Percentiles rank a stretch among this genome's conserved stretches.
phyloP scores from a whole-genome alignment of 2,329 filamentous ascomycete species.

The Aspergillus caelatus region DNA sequence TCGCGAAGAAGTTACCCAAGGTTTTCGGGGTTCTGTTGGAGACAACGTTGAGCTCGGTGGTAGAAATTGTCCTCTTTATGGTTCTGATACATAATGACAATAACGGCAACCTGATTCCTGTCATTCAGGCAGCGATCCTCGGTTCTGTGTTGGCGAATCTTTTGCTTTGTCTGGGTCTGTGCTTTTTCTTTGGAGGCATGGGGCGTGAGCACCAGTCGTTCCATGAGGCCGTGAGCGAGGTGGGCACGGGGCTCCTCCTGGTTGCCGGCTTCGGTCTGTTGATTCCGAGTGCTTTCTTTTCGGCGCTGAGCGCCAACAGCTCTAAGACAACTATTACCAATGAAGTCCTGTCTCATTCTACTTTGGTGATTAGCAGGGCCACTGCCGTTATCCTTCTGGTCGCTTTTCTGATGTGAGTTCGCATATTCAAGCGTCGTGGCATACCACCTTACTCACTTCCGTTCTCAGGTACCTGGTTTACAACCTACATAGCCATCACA shows the following conservation, averaged over 20 bases:
- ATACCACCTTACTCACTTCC: slow-evolving; percentile 5
- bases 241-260: slow-evolving; percentile 74
- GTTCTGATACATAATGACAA: slow-evolving; percentile 64
- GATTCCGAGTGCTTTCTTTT: slow-evolving; percentile 51
- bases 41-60: slow-evolving; percentile 68
- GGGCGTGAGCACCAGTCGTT: slow-evolving; percentile 69
- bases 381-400: slow-evolving; percentile 71
- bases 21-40: slow-evolving; percentile 58
- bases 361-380: slow-evolving; percentile 69
- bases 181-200: slow-evolving; percentile 77
- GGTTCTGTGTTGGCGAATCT: slow-evolving; percentile 83
- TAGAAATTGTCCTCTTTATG: slow-evolving; percentile 84
- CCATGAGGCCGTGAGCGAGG: slow-evolving; percentile 75
- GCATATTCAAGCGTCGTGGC: background rate
- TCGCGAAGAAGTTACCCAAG: slow-evolving; percentile 74
- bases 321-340: slow-evolving; percentile 38
- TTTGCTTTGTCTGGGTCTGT: slow-evolving; percentile 75
- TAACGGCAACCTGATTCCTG: slow-evolving; percentile 55
- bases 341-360: slow-evolving; percentile 53
- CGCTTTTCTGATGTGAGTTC: slow-evolving; percentile 64
- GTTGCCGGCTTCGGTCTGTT: slow-evolving; percentile 66
- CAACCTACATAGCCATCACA: slow-evolving; percentile 75
- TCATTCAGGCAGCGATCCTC: slow-evolving; percentile 81
- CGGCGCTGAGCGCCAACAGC: slow-evolving; percentile 48
- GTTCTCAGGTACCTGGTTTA: slow-evolving; percentile 61